Base-by-base conservation (phyloP, 202 grass and related monocot genomes). In the Carex arenaria region DNA sequence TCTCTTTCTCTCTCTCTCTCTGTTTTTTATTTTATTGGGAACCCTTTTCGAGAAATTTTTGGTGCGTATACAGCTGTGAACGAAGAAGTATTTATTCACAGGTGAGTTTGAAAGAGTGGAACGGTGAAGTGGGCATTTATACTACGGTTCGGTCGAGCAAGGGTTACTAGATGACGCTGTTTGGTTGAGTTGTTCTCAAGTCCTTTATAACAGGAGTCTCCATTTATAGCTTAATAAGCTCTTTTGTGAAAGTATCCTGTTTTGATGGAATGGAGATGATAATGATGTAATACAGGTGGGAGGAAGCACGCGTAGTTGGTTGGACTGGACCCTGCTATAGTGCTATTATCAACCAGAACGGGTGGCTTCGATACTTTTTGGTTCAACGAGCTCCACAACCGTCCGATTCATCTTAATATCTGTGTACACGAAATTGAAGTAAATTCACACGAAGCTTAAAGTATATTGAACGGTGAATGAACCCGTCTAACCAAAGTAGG, bases 61-160 rank as follows among this genome's bases (percentile, higher is more conserved):
- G 67, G 67, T 71, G 67, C n/a, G 36, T 18, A 47, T 59, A 77
- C 73, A 77, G 72, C 72, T 76, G 51, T 23, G 47, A 2, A 31
- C 72, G 32, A 22, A 52, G 72, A 77, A 77, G n/a, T n/a, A n/a
- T 77, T 57, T 18, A 75, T 31, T 9, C 5, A 19, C 19, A 59
- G 73, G 30, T 77, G 68, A 72, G 68, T 47, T 38, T 57, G 30
- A 11, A 59, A 38, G 73, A 34, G 72, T 38, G 30, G 51, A 78
- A 78, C 53, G 73, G 30, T 78, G 73, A 15, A 78, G 53, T 78
- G 53, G 1, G 30, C 15, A 38, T 78, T 78, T 78, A 62, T 62
- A 62, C 7, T 18, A 59, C 1, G 55, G 55, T 1, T 20, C 2
- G 55, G 4, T 20, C 2, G 56, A 5, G 56, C n/a, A 19, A 18